Evolutionary conservation across 2,329 filamentous ascomycete species (phyloP), one percentile per base, ranked within the genome.

Genomic region (Xylariales sp.): DNA sequence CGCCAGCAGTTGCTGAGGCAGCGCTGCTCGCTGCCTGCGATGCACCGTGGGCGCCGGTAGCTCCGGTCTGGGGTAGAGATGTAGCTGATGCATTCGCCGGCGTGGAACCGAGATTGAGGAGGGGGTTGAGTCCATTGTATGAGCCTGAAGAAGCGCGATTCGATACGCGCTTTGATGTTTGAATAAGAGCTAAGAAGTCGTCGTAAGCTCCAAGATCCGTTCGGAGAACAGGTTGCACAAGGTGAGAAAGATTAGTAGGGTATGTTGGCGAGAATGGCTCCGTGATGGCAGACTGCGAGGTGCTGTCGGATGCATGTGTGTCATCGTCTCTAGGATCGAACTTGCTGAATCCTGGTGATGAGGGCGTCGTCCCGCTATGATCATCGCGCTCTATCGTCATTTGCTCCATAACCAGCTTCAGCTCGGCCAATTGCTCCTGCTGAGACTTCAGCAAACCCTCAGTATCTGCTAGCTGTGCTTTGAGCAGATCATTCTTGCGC

Each of bases 361-460:
- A 88, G 2, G 89, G 89, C 7, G 85, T 77, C 8, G 87, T 85
- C n/a, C 80, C 78, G 30, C 73, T 80, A 48, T 78, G 73, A 49
- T 94, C 85, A 48, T 93, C 86, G 43, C 74, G 76, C 49, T 88
- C 80, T 11, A 78, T 71, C 17, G 74, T 77, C 80, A 96, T 87
- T 51, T 84, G 82, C 62, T 95, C 89, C 81, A 98, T 88, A 46
- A 96, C 88, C 15, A 78, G 72, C 63, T 98, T 98, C 46, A 98
- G 77, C 60, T 97, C 87, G 3, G 85, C 76, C 3, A 98, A 71
- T 59, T 98, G 93, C 60, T 97, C 90, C 57, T 95, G 90, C 52
- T 97, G 88, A 1, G 88, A 95, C 41, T 81, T 81, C 43, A 98
- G 76, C 14, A 98, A 74, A 17, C 77, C 74, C 61, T 97, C 89